phyloP scores from a whole-genome alignment of 1,139 yeast genomes.

The Debaryomycetaceae sp. region DNA sequence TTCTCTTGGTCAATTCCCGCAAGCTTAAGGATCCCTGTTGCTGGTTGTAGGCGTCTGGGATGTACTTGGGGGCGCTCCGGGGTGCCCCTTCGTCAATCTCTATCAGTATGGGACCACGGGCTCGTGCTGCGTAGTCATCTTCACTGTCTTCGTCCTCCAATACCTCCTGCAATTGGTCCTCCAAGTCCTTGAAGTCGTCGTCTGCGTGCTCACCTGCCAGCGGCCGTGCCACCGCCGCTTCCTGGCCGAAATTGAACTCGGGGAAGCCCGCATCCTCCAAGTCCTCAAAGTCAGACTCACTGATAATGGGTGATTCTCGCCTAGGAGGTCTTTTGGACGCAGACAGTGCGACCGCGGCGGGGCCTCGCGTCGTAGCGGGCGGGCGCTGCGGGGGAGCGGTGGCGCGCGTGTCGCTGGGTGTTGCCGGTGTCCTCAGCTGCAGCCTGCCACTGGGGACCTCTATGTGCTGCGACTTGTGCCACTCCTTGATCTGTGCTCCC shows the following conservation, averaged over 20 bases:
- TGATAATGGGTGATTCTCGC: slow-evolving; percentile 19
- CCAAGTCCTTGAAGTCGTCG: slow-evolving; percentile 44
- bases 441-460: slow-evolving; percentile 1
- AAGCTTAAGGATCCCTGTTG: slow-evolving; percentile 35
- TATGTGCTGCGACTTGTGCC: slow-evolving; percentile 12
- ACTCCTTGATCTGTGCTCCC: slow-evolving; percentile 12
- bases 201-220: slow-evolving; percentile 15
- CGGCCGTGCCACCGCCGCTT: slow-evolving; percentile 2
- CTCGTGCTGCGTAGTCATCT: slow-evolving; percentile 26
- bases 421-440: not conserved
- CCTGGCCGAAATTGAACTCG: slow-evolving; percentile 9
- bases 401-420: slow-evolving; percentile 1
- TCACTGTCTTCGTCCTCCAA: slow-evolving; percentile 20
- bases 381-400: not conserved
- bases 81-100: slow-evolving; percentile 20
- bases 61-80: slow-evolving; percentile 8
- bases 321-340: slow-evolving; percentile 17
- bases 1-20: slow-evolving; percentile 33
- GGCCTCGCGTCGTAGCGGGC: slow-evolving; percentile 2
- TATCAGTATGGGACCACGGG: slow-evolving; percentile 18
- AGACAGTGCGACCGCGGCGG: not conserved
- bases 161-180: slow-evolving; percentile 42
- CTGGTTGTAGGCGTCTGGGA: slow-evolving; percentile 6
- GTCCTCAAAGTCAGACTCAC: slow-evolving; percentile 28
- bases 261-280: slow-evolving; percentile 15